These are phyloP conservation scores for Parmelia sp. DNA, from an alignment of 495 filamentous ascomycete genomes.

Conservation along the genomic window DNA sequence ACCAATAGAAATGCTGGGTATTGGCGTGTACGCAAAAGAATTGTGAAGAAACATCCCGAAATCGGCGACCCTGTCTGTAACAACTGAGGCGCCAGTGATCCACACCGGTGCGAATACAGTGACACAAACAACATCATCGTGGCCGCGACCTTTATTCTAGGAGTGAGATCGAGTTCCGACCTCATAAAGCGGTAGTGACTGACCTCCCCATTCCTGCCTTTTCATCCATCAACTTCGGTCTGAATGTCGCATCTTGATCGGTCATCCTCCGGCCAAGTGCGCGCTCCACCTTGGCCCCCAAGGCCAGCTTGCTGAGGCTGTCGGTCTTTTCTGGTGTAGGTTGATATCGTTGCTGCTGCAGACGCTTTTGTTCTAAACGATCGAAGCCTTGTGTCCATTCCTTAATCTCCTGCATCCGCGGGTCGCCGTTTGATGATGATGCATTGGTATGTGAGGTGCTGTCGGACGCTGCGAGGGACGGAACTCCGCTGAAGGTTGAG, in stretches of 20 bases:
- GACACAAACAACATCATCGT: slow-evolving; percentile 8
- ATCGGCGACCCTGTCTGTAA: neutral
- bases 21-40: slow-evolving; percentile 22
- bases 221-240: slow-evolving; percentile 43
- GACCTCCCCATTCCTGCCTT: slow-evolving; percentile 37
- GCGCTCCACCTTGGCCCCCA: slow-evolving; percentile 90
- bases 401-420: slow-evolving; percentile 63
- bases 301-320: slow-evolving; percentile 79
- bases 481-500: slow-evolving; percentile 71
- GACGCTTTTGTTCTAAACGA: slow-evolving; percentile 85
- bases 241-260: slow-evolving; percentile 85
- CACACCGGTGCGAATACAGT: slow-evolving; percentile 1
- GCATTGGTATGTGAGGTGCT: slow-evolving; percentile 49
- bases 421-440: slow-evolving; percentile 55
- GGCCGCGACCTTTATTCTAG: slow-evolving; percentile 15
- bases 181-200: slow-evolving; percentile 26
- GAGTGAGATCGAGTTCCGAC: slow-evolving; percentile 14
- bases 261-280: slow-evolving; percentile 86
- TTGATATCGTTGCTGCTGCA: slow-evolving; percentile 77
- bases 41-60: neutral
- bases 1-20: slow-evolving; percentile 21
- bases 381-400: slow-evolving; percentile 76
- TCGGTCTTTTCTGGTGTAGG: slow-evolving; percentile 76
- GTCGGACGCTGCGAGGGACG: slow-evolving; percentile 62
- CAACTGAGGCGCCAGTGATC: neutral